These are phyloP conservation scores for Candida sojae DNA, from an alignment of 1,139 yeast genomes.

Conservation along the genomic window DNA sequence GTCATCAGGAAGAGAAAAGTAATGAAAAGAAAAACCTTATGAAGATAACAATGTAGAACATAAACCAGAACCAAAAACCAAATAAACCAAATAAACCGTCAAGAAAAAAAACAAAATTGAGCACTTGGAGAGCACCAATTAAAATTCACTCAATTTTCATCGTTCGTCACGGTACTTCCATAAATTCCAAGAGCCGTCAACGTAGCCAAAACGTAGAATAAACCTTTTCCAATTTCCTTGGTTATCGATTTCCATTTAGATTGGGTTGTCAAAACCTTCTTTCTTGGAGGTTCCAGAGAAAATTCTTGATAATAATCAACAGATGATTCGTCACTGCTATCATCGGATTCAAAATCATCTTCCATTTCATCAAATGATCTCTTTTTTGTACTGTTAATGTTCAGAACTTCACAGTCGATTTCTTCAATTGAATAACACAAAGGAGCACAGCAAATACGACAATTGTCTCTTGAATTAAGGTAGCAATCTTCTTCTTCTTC, in stretches of 20 bases:
- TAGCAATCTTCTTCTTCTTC: conserved; percentile 3
- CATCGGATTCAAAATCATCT: conserved; percentile 10
- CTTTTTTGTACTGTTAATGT: conserved; percentile 2
- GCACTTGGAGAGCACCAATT: neutral
- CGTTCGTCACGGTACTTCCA: conserved; percentile 23
- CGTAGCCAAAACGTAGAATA: conserved; percentile 35
- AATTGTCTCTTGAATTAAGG: conserved; percentile 2
- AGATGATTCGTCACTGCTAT: neutral
- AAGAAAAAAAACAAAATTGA: neutral
- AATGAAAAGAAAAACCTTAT: neutral
- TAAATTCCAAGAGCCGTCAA: conserved; percentile 42
- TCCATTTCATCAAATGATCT: conserved; percentile 10
- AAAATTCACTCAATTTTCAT: conserved; percentile 1
- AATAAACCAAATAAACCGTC: neutral
- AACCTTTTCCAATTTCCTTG: conserved; percentile 38
- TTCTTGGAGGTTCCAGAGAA: conserved; percentile 12
- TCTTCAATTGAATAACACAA: neutral
- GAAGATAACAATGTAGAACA: neutral
- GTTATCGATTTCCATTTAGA: conserved; percentile 21
- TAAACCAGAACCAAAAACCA: neutral
- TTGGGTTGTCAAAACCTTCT: conserved; percentile 10
- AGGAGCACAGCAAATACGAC: neutral
- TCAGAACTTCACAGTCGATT: neutral
- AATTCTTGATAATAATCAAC: neutral
- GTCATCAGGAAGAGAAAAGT: neutral